A percentile compares a stretch with the other conserved stretches of the same genome.
phyloP scores from a whole-genome alignment of 257 asterid species.

The Capsicum pubescens region DNA sequence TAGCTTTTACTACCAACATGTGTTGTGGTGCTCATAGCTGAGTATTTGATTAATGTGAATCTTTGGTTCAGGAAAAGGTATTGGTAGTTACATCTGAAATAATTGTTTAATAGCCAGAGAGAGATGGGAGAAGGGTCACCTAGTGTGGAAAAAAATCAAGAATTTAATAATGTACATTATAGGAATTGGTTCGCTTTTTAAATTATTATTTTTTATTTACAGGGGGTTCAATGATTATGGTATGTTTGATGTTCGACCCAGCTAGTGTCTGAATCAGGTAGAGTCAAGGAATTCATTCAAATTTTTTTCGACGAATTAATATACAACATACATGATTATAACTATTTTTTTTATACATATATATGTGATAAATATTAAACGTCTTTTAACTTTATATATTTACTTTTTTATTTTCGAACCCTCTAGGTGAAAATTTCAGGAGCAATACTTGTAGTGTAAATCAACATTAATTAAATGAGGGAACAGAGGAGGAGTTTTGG shows the following conservation, averaged over 20 bases:
- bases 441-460: neutral
- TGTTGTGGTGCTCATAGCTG: constrained; percentile 13
- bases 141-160: neutral
- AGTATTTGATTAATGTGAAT: neutral
- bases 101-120: neutral
- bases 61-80: neutral
- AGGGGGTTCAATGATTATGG: neutral
- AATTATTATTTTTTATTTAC: too few species aligned
- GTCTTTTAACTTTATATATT: too few species aligned
- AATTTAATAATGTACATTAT: constrained; percentile 9
- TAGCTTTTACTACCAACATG: constrained; percentile 10
- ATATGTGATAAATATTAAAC: too few species aligned
- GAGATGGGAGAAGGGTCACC: neutral
- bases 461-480: neutral
- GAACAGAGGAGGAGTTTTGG: neutral
- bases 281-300: too few species aligned
- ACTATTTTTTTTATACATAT: too few species aligned
- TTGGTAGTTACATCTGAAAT: neutral
- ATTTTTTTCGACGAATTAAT: too few species aligned
- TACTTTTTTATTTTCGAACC: neutral
- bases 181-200: neutral
- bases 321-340: too few species aligned
- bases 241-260: neutral
- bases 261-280: too few species aligned
- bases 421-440: neutral